Base-by-base conservation (phyloP, 2,329 filamentous ascomycete species). In the Penicillium sp. region DNA sequence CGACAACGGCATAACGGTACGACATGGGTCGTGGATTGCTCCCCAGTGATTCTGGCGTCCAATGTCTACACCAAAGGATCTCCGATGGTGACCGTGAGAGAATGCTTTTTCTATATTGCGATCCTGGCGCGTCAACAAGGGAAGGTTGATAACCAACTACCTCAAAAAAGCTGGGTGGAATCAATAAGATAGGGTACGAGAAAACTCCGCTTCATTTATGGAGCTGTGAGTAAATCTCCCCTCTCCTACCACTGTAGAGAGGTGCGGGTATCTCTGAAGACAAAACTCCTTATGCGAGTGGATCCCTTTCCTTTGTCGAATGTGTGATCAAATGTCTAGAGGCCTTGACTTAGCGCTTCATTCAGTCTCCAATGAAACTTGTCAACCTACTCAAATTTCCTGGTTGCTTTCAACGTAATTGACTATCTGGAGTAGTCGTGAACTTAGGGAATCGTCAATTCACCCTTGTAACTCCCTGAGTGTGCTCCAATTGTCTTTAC, bases 31-130 rank as follows among this genome's bases (percentile, higher is more conserved):
- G 36, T 45, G 35, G 43, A 45, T 30, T 9, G 36, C 36, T 45
- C 43, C 18, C 43, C 43, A 30, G 29, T 45, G 43, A 45, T 45
- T 30, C n/a, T n/a, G n/a, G n/a, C n/a, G n/a, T n/a, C n/a, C n/a
- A n/a, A n/a, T n/a, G n/a, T n/a, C n/a, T n/a, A n/a, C n/a, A n/a
- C n/a, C n/a, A n/a, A n/a, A n/a, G n/a, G n/a, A n/a, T n/a, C n/a
- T n/a, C n/a, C n/a, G n/a, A n/a, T n/a, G n/a, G n/a, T n/a, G n/a
- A n/a, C n/a, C n/a, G n/a, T n/a, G n/a, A n/a, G n/a, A n/a, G n/a
- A n/a, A n/a, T n/a, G n/a, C n/a, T n/a, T n/a, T n/a, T n/a, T n/a
- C n/a, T n/a, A n/a, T n/a, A n/a, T n/a, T n/a, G n/a, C n/a, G n/a
- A n/a, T n/a, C n/a, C n/a, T n/a, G n/a, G n/a, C n/a, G n/a, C n/a